Base-by-base conservation (phyloP, 148 eudicot genomes). In the Rhododendron molle region DNA sequence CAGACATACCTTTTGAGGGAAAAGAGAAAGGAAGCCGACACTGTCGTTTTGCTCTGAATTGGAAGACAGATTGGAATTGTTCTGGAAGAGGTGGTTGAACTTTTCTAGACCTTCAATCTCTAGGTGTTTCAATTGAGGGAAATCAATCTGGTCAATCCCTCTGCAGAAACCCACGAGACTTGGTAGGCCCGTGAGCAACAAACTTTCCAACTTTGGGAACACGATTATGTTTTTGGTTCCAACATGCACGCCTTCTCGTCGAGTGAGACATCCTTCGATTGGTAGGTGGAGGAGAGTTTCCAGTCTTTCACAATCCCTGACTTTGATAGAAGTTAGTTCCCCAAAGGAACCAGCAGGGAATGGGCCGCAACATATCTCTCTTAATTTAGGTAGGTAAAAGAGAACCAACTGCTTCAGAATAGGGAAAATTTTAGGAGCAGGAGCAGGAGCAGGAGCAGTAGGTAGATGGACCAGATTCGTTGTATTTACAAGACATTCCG, bases 101-200 rank as follows among this genome's bases (percentile, higher is more conserved):
- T n/a, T n/a, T n/a, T n/a, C n/a, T n/a, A n/a, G n/a, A n/a, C n/a
- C n/a, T n/a, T n/a, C n/a, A n/a, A n/a, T n/a, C n/a, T n/a, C n/a
- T n/a, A n/a, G n/a, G n/a, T n/a, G n/a, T 16, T 46, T 16, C 43
- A 69, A 8, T 7, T 28, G 58, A 16, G 60, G 60, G 7, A 83
- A 83, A 21, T 83, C 85, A 10, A 71, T 43, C 28, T 67, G 38
- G 23, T 83, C 15, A 49, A 71, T 46, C 26, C 78, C 78, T 83
- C 43, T 69, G 20, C 85, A 83, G 3, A 83, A 83, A 34, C 60
- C 43, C 15, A 47, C 16, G 11, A 83, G 85, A 7, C 43, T 83
- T 2, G 60, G 44, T 26, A 83, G 43, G 0, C 9, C 5, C 0
- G 0, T 0, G 18, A 83, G 52, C 3, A 0, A 0, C 74, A 83